A percentile compares a stretch with the other conserved stretches of the same genome.
Conservation (phyloP, 2,329 filamentous ascomycete species). For the Fusarium temperatum region DNA sequence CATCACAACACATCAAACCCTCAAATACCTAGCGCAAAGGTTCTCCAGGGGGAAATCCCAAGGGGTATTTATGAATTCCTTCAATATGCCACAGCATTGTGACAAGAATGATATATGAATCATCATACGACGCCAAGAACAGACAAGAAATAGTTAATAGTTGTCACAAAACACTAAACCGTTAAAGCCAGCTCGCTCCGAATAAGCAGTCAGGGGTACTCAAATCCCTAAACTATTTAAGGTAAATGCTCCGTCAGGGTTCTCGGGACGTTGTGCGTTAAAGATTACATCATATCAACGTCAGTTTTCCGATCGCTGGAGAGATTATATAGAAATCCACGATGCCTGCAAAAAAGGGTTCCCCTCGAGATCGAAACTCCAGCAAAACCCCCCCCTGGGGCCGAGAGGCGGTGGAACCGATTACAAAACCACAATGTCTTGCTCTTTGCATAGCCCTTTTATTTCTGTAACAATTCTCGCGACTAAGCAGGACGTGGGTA, state of each 20-base stretch:
- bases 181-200: neutral
- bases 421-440: neutral
- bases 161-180: neutral
- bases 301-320: neutral
- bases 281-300: constrained; percentile 3
- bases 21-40: neutral
- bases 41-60: neutral
- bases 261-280: neutral
- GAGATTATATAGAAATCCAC: neutral
- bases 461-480: neutral
- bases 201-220: neutral
- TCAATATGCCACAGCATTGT: neutral
- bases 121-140: neutral
- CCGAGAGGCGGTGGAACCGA: neutral
- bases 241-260: neutral
- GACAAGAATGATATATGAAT: neutral
- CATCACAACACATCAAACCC: neutral
- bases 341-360: neutral
- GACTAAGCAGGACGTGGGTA: constrained; percentile 3
- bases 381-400: neutral
- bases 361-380: neutral
- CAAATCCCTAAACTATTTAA: neutral
- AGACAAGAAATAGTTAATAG: neutral
- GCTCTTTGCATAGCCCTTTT: neutral
- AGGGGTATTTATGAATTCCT: neutral